Base-by-base conservation (phyloP, 495 filamentous ascomycete species). In the Parmelia sp. region DNA sequence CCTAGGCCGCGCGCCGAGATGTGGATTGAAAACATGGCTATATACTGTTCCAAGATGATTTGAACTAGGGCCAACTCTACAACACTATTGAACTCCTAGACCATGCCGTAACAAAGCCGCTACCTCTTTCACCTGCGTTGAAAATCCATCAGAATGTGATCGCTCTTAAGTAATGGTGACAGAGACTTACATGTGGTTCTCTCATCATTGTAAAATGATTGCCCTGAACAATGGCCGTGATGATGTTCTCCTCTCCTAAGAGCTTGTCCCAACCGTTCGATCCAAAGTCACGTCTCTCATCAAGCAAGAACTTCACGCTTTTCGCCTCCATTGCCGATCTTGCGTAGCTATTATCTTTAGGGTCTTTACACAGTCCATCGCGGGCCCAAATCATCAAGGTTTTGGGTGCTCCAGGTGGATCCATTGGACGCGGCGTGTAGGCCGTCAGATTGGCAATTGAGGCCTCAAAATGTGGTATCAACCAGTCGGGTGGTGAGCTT, bases 401-500 rank as follows among this genome's bases (percentile, higher is more conserved):
- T 27, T 64, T 67, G 11, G 71, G 71, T 2, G 60, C 57, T 3
- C 53, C 49, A 25, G 55, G 65, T 4, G 60, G n/a, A 2, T 39
- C 27, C 23, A 60, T 49, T 9, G 49, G 27, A 12, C 12, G 6
- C 21, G 81, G 78, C 33, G 84, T 87, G 74, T 92, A 94, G 57
- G 83, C 85, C 65, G 86, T 84, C 35, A 93, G 75, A 1, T 86
- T 85, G 47, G 84, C 82, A 65, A 93, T 88, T 56, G 87, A 88
- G 25, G 88, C 84, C 7, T 84, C 74, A 75, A 95, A 95, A 74
- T 95, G 90, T 55, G 89, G 89, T 0, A 92, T 82, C 9, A 95
- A 82, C 90, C 90, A 95, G 19, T 76, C 78, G 74, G 84, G 88
- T 71, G 81, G 69, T 19, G 31, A 40, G 27, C 68, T 59, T 60